Evolutionary conservation across 805 yeast genomes (phyloP).

Genomic region (Saturnispora serradocipensis): DNA sequence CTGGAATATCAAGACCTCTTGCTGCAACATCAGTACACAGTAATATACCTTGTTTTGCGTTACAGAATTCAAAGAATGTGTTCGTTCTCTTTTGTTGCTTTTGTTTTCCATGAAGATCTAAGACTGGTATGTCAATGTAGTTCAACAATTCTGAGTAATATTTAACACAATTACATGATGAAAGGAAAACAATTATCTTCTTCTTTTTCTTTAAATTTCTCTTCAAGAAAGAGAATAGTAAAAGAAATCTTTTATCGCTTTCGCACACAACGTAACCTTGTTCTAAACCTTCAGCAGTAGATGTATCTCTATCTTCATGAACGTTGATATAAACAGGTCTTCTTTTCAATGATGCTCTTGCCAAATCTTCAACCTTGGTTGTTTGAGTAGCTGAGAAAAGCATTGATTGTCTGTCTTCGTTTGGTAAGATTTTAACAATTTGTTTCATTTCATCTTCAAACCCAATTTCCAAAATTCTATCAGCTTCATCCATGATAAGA

Average conservation of each 20-base stretch:
- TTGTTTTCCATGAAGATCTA: constrained; percentile 95
- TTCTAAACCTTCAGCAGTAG: constrained; percentile 95
- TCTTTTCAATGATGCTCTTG: constrained; percentile 87
- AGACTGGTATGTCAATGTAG: constrained; percentile 93
- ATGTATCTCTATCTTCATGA: constrained; percentile 68
- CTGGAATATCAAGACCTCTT: constrained; percentile 96
- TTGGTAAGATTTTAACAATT: constrained; percentile 87
- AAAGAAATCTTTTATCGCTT: constrained; percentile 83
- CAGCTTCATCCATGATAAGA: constrained; percentile 94
- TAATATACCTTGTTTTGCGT: constrained; percentile 88
- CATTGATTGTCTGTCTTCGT: constrained; percentile 91
- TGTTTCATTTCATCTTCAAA: constrained; percentile 99
- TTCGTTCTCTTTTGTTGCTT: constrained; percentile 98
- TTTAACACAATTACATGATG: constrained; percentile 95
- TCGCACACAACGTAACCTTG: constrained; percentile 99
- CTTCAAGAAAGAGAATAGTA: constrained; percentile 87
- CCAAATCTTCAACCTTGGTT: constrained; percentile 95
- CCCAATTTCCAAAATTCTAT: constrained; percentile 93
- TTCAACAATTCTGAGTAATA: constrained; percentile 91
- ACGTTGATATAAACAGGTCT: constrained; percentile 94
- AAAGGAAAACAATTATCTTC: constrained; percentile 86
- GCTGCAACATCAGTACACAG: constrained; percentile 99
- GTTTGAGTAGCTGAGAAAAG: constrained; percentile 99
- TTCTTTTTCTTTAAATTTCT: constrained; percentile 89
- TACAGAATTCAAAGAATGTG: constrained; percentile 96